phyloP scores from a whole-genome alignment of 1,139 yeast species.

The Candida pseudoviswanathii region DNA sequence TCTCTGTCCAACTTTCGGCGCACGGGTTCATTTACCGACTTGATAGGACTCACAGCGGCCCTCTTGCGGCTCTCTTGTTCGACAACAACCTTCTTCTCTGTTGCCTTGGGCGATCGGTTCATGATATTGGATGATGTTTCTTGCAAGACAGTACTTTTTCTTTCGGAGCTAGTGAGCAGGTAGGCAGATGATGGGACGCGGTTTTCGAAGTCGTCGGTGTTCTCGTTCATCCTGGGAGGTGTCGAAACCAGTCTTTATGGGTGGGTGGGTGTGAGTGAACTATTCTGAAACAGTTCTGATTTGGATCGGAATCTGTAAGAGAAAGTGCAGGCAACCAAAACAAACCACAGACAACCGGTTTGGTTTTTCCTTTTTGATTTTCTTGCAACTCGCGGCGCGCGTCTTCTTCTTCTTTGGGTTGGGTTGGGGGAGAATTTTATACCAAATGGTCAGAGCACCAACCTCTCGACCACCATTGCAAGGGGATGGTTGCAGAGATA shows the following conservation, averaged over 20 bases:
- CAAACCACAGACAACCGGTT: background rate
- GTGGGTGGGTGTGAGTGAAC: too few relatives aligned
- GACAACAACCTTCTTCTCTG: background rate
- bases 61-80: slow-evolving; percentile 6
- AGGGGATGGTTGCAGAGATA: too few relatives aligned
- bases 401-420: too few relatives aligned
- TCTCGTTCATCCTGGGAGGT: background rate
- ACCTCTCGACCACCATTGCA: too few relatives aligned
- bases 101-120: slow-evolving; percentile 5
- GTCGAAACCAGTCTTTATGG: background rate
- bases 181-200: background rate
- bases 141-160: slow-evolving; percentile 11
- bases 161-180: background rate
- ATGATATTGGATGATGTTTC: slow-evolving; percentile 10
- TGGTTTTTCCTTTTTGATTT: too few relatives aligned
- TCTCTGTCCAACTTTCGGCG: slow-evolving; percentile 5
- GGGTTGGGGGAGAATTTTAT: too few relatives aligned
- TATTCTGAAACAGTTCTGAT: too few relatives aligned
- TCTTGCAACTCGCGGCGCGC: background rate
- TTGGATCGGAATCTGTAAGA: background rate
- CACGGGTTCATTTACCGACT: slow-evolving; percentile 3
- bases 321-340: background rate
- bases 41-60: slow-evolving; percentile 9
- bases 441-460: too few relatives aligned
- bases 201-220: background rate